Base-by-base conservation (phyloP, 202 grass and related monocot genomes). In the Elaeis oleifera region DNA sequence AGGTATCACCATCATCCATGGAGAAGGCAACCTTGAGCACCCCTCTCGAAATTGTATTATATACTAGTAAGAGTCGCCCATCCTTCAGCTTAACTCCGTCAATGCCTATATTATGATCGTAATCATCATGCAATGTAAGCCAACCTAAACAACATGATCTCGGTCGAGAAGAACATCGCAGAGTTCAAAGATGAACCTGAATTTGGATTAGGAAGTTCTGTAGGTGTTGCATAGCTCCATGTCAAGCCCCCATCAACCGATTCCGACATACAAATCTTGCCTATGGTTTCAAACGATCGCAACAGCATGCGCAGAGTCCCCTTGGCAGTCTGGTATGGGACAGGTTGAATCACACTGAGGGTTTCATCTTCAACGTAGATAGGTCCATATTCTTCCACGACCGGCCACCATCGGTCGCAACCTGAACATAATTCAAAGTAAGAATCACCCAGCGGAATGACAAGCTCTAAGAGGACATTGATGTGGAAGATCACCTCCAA, bases 271-370 rank as follows among this genome's bases (percentile, higher is more conserved):
- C 71, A 88, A 23, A 94, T 72, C 39, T 1, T 64, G 0, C 80
- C 78, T 0, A 97, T 78, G 23, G 56, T 80, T 13, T 86, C 81
- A 48, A 91, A 97, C 32, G 92, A 97, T 57, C 92, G 71, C 29
- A 97, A 59, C 64, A 97, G 75, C 79, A 97, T 59, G n/a, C 92
- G 68, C 58, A 89, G 80, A 17, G 77, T 81, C n/a, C 87, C 84
- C 22, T 73, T 81, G 44, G 84, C 29, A 18, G 82, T 97, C 65
- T 22, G 44, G 21, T 97, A 97, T 19, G 84, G 87, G 60, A 97
- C 88, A 31, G 92, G 92, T 55, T 97, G 92, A 74, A 97, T 97
- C 79, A 97, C 92, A 13, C 88, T 79, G 58, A 91, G 82, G 13
- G 84, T 77, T 81, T 89, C 74, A 8, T 77, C 79, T 73, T 91